phyloP scores from a whole-genome alignment of 768 basidiomycete species.

The Tephrocybe sp. region DNA sequence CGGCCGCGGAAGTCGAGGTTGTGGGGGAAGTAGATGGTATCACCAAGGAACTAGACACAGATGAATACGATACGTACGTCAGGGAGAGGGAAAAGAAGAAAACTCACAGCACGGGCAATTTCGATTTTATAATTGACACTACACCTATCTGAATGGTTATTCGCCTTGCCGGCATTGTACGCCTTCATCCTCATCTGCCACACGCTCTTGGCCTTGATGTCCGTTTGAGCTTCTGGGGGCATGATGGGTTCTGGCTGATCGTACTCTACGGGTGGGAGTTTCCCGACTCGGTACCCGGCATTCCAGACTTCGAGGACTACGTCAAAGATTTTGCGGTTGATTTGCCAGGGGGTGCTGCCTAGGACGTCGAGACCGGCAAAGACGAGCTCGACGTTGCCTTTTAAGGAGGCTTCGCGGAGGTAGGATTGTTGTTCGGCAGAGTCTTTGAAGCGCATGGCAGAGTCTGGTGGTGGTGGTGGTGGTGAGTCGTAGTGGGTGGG shows the following conservation, averaged over 20 bases:
- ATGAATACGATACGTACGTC: conserved; percentile 8
- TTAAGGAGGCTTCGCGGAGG: conserved; percentile 67
- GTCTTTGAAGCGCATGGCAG: conserved; percentile 92
- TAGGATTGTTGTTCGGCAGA: conserved; percentile 80
- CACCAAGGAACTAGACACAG: conserved; percentile 70
- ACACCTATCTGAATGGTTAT: conserved; percentile 89
- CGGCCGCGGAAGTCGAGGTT: conserved; percentile 97
- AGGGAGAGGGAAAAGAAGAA: background rate
- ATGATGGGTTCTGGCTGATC: conserved; percentile 64
- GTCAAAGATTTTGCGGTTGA: conserved; percentile 78
- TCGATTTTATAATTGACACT: conserved; percentile 96
- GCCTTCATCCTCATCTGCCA: conserved; percentile 55
- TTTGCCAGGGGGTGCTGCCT: conserved; percentile 84
- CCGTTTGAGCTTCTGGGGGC: conserved; percentile 43
- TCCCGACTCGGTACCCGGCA: conserved; percentile 73
- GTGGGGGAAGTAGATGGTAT: conserved; percentile 89
- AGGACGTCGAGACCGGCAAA: conserved; percentile 89
- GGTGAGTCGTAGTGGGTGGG: background rate
- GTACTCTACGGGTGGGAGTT: conserved; percentile 74
- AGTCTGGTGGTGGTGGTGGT: conserved; percentile 35
- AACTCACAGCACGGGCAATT: conserved; percentile 83
- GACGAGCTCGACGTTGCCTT: conserved; percentile 78
- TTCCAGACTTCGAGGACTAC: conserved; percentile 85
- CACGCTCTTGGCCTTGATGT: conserved; percentile 48
- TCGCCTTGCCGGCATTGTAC: conserved; percentile 60